These are phyloP conservation scores for Cenchrus americanus DNA, from an alignment of 176 grass and related monocot genomes.

Conservation along the genomic window DNA sequence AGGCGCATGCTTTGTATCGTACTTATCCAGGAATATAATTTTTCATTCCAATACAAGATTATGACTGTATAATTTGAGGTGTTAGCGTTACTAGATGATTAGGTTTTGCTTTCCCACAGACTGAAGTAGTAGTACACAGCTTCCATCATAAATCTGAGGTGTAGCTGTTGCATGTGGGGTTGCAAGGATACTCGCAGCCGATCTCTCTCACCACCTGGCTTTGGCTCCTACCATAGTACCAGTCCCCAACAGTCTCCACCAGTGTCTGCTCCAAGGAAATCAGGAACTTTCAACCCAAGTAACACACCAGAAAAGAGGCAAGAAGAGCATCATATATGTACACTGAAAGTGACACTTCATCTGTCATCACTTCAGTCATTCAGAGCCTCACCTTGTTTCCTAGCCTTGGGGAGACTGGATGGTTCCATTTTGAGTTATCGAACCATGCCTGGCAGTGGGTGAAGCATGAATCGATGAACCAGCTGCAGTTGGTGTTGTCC, in stretches of 20 bases:
- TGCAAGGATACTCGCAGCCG: constrained; percentile 64
- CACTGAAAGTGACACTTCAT: neutral
- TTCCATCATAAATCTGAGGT: neutral
- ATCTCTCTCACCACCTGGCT: constrained; percentile 37
- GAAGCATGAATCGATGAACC: constrained; percentile 79
- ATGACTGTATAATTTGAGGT: too few species aligned
- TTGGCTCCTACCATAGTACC: constrained; percentile 56
- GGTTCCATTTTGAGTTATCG: constrained; percentile 47
- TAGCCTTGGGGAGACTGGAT: constrained; percentile 43
- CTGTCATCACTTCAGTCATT: neutral
- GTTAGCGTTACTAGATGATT: neutral
- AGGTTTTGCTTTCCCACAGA: neutral
- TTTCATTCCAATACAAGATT: too few species aligned
- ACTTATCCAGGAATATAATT: too few species aligned
- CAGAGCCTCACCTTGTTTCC: constrained; percentile 49
- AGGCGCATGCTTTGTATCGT: too few species aligned
- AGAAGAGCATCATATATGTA: neutral
- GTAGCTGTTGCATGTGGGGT: constrained; percentile 44
- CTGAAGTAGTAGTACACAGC: too few species aligned
- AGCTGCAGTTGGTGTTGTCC: constrained; percentile 35
- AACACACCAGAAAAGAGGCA: neutral
- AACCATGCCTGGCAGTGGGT: constrained; percentile 64
- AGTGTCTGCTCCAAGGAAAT: constrained; percentile 45
- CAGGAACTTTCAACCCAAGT: neutral
- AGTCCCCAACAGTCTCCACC: constrained; percentile 59